Evolutionary conservation across 768 basidiomycete species (phyloP).

Genomic region (Tulasnella sp.): DNA sequence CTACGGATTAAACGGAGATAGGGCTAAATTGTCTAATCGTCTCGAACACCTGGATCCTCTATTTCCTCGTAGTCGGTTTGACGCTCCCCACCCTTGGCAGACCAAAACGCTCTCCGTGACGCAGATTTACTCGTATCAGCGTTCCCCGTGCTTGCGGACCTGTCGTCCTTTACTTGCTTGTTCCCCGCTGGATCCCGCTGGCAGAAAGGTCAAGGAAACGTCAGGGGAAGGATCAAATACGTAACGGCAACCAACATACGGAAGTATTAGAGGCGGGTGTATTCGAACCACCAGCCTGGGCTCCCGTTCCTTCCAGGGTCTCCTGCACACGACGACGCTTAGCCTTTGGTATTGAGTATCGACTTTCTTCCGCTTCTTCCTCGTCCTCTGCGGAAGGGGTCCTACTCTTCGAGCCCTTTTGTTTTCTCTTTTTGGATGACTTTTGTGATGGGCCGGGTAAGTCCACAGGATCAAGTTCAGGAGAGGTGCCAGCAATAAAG

Average conservation of each 20-base stretch:
- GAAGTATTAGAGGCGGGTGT: no score
- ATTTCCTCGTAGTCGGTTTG: not conserved
- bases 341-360: not conserved
- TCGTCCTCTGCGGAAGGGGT: not conserved
- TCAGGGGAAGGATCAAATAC: not conserved
- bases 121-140: not conserved
- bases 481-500: not conserved
- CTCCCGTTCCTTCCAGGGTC: not conserved
- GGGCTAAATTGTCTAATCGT: conserved; percentile 5
- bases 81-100: conserved; percentile 6
- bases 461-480: not conserved
- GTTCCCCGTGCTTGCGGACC: not conserved
- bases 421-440: not conserved
- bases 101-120: conserved; percentile 13
- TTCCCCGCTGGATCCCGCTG: not conserved
- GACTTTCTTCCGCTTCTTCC: not conserved
- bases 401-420: not conserved
- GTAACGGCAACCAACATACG: not conserved
- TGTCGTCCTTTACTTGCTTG: not conserved
- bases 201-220: not conserved
- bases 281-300: not conserved
- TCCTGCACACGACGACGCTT: not conserved
- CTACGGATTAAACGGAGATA: conserved; percentile 5
- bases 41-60: not conserved
- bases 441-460: not conserved